Conservation (phyloP, 2,329 filamentous ascomycete species). For the Fusarium temperatum region DNA sequence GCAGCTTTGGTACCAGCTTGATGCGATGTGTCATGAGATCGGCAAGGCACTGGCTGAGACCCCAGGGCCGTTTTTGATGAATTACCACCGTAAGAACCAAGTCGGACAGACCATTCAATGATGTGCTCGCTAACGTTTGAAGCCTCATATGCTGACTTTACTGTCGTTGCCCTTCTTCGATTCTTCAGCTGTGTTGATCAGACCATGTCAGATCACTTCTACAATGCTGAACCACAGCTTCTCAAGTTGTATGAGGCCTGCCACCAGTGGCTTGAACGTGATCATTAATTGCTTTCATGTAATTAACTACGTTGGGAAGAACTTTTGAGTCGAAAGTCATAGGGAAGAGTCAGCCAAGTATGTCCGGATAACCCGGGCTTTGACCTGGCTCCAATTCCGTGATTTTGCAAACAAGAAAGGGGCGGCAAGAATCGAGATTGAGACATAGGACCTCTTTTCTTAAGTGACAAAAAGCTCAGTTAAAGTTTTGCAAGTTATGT, state of each 20-base stretch:
- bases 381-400: no score
- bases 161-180: neutral
- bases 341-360: no score
- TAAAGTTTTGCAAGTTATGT: accelerated
- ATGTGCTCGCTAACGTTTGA: neutral
- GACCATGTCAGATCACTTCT: neutral
- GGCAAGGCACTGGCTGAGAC: neutral
- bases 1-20: neutral
- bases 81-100: neutral
- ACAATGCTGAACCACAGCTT: neutral
- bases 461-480: neutral
- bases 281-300: neutral
- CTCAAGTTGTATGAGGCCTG: neutral
- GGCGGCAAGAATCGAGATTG: neutral
- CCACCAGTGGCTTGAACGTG: neutral
- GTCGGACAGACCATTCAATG: accelerated
- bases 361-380: neutral
- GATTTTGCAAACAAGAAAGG: neutral
- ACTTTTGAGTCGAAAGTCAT: neutral
- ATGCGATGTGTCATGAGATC: neutral
- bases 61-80: neutral
- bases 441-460: neutral
- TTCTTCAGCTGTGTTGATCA: neutral
- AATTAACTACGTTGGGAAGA: accelerated
- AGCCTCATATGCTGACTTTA: neutral